phyloP scores from a whole-genome alignment of 1,284 basidiomycete species.

The Cerioporus squamosus region DNA sequence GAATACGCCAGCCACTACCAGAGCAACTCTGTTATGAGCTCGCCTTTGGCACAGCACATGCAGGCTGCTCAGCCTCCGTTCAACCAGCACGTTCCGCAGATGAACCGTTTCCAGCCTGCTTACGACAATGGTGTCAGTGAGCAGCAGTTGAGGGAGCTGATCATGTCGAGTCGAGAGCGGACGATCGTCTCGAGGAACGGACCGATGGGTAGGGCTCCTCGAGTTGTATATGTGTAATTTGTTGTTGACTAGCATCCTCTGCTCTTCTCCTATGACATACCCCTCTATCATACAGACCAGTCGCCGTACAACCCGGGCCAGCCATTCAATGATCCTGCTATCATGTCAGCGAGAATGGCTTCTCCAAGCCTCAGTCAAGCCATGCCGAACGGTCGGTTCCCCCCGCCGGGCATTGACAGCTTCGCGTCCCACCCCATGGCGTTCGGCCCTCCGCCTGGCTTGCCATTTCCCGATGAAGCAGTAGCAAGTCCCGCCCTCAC shows the following conservation, averaged over 20 bases:
- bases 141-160: constrained; percentile 73
- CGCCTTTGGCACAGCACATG: constrained; percentile 53
- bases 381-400: constrained; percentile 31
- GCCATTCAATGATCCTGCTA: constrained; percentile 77
- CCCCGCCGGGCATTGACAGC: constrained; percentile 24
- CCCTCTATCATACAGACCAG: constrained; percentile 31
- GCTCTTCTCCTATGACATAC: constrained; percentile 20
- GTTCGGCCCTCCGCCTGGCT: constrained; percentile 68
- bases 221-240: constrained; percentile 49
- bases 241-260: constrained; percentile 37
- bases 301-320: constrained; percentile 41
- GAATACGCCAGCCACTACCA: constrained; percentile 43
- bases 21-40: constrained; percentile 44
- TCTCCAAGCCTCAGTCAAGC: constrained; percentile 38
- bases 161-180: constrained; percentile 68
- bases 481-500: constrained; percentile 31
- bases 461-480: constrained; percentile 49
- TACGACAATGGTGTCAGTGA: constrained; percentile 67
- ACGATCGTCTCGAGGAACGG: constrained; percentile 39
- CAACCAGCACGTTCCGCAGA: constrained; percentile 34
- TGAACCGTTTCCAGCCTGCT: constrained; percentile 54
- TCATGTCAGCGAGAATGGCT: constrained; percentile 76
- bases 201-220: constrained; percentile 53
- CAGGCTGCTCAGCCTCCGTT: constrained; percentile 37
- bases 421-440: constrained; percentile 37